phyloP scores from a whole-genome alignment of 768 basidiomycete species.

The Termitomyces sp. region DNA sequence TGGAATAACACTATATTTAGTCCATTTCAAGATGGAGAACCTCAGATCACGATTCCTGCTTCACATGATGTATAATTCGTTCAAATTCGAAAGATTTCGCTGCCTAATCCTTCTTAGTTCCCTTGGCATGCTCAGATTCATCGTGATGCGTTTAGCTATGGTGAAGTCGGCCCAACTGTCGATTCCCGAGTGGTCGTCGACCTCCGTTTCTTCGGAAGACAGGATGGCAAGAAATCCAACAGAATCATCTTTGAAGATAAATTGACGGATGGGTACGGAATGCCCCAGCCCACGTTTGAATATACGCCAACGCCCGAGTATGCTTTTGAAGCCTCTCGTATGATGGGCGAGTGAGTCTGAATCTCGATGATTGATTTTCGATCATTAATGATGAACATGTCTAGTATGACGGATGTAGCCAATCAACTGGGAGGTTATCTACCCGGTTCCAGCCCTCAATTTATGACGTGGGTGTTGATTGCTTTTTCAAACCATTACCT shows the following conservation, averaged over 20 bases:
- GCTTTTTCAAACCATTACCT: background rate
- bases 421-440: background rate
- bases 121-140: conserved; percentile 30
- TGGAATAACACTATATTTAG: background rate
- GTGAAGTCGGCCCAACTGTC: conserved; percentile 20
- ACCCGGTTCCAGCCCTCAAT: background rate
- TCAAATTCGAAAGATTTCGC: background rate
- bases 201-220: background rate
- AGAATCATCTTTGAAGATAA: background rate
- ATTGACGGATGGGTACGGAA: background rate
- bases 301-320: background rate
- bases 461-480: background rate
- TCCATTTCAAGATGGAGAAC: background rate
- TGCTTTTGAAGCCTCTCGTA: background rate
- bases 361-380: background rate
- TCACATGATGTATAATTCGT: background rate
- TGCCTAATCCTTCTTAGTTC: background rate
- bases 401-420: background rate
- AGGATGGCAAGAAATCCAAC: background rate
- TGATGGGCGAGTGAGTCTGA: background rate
- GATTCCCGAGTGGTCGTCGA: conserved; percentile 26
- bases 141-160: conserved; percentile 29
- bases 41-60: background rate
- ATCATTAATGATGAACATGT: background rate
- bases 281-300: background rate